Evolutionary conservation across 1,284 basidiomycete genomes (phyloP).

Genomic region (Ustilago nuda): DNA sequence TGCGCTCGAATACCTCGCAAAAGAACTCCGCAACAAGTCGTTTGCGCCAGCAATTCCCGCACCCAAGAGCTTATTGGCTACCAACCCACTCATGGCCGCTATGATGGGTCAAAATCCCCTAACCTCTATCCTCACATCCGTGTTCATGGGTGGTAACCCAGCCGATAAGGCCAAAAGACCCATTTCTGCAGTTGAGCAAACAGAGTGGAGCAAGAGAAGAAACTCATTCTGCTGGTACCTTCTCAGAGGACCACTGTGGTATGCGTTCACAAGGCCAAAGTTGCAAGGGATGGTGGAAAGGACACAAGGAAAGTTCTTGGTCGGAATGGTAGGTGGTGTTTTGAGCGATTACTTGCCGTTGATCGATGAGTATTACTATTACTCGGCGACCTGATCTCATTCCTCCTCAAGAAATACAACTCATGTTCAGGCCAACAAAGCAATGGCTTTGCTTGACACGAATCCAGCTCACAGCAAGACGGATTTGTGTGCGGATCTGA

Average conservation of each 20-base stretch:
- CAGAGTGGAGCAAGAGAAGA: slow-evolving; percentile 84
- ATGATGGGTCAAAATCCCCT: slow-evolving; percentile 62
- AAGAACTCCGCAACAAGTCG: slow-evolving; percentile 50
- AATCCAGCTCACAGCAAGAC: no score
- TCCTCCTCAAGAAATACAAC: neutral
- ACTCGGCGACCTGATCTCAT: slow-evolving; percentile 29
- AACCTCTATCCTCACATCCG: slow-evolving; percentile 52
- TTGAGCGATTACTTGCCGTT: slow-evolving; percentile 90
- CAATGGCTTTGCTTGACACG: no score
- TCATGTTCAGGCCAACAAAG: neutral
- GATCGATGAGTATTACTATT: slow-evolving; percentile 95
- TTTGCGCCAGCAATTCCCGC: slow-evolving; percentile 21
- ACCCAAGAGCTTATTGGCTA: slow-evolving; percentile 20
- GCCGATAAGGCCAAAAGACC: slow-evolving; percentile 50
- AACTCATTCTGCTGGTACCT: slow-evolving; percentile 86
- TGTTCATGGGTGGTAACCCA: slow-evolving; percentile 46
- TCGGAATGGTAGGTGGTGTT: slow-evolving; percentile 81
- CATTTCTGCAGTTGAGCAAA: slow-evolving; percentile 68
- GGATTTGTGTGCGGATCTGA: no score
- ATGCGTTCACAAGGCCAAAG: slow-evolving; percentile 82
- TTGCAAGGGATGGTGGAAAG: slow-evolving; percentile 75
- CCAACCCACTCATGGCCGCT: slow-evolving; percentile 56
- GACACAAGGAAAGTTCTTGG: slow-evolving; percentile 77
- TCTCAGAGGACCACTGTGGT: slow-evolving; percentile 88
- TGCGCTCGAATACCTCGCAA: slow-evolving; percentile 56